phyloP scores from a whole-genome alignment of 2,329 filamentous ascomycete species.

The Paraconiothyrium brasiliense region DNA sequence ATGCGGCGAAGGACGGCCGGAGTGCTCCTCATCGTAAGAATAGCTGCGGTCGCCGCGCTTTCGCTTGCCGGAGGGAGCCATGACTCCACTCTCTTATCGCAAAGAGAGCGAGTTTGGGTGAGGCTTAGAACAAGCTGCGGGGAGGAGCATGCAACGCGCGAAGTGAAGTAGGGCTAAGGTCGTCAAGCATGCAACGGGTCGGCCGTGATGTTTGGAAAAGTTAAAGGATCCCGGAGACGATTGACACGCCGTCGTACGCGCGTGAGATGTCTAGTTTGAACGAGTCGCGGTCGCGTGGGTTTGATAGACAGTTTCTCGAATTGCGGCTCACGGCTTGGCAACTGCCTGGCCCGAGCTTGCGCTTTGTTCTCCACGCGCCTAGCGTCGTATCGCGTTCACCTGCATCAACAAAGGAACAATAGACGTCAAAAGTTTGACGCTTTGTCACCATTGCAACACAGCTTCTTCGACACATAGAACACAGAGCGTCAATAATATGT shows the following conservation, averaged over 20 bases:
- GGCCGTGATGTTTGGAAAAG: conserved; percentile 7
- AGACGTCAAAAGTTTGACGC: background rate
- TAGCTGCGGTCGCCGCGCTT: conserved; percentile 61
- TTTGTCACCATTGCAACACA: background rate
- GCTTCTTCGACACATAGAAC: too few species aligned
- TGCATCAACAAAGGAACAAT: background rate
- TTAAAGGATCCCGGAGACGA: conserved; percentile 14
- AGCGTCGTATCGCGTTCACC: conserved; percentile 5
- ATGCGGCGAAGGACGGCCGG: conserved; percentile 59
- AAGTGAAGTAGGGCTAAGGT: conserved; percentile 12
- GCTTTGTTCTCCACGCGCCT: background rate
- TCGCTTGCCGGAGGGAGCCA: conserved; percentile 66
- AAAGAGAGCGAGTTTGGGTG: conserved; percentile 37
- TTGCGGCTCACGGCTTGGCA: conserved; percentile 24
- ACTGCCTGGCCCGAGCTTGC: background rate
- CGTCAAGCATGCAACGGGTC: conserved; percentile 8
- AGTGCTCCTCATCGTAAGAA: conserved; percentile 54
- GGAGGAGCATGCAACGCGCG: conserved; percentile 41
- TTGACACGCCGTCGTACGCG: conserved; percentile 22
- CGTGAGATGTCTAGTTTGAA: conserved; percentile 22
- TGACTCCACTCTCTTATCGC: conserved; percentile 47
- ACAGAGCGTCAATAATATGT: too few species aligned
- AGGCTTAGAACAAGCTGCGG: conserved; percentile 31
- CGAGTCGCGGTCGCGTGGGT: conserved; percentile 29
- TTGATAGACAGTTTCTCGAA: conserved; percentile 18